phyloP scores from a whole-genome alignment of 148 eudicot species.

The Cornus suecica region DNA sequence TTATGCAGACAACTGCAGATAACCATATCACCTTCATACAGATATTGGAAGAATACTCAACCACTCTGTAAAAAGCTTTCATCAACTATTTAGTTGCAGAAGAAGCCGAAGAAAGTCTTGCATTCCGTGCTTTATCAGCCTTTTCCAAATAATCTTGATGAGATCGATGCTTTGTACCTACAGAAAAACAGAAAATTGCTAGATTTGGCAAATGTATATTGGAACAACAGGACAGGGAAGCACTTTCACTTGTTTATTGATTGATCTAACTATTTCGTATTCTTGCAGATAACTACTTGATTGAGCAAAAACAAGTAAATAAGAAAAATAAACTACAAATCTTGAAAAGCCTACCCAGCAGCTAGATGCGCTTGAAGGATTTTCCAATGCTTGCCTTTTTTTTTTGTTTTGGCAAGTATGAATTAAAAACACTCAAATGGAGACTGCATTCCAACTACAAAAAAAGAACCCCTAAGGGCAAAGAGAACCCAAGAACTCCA shows the following conservation, averaged over 20 bases:
- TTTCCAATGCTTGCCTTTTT: not conserved
- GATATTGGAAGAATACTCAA: not conserved
- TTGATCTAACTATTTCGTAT: not conserved
- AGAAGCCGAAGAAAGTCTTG: slow-evolving; percentile 49
- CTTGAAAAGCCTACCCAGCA: not conserved
- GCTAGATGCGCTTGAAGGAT: not conserved
- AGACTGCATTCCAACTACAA: too few relatives aligned
- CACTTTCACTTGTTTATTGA: not conserved
- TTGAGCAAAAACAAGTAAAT: too few relatives aligned
- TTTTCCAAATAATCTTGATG: slow-evolving; percentile 80
- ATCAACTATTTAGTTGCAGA: slow-evolving; percentile 20
- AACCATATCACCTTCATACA: not conserved
- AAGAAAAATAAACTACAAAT: too few relatives aligned
- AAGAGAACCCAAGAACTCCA: too few relatives aligned
- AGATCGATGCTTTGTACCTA: slow-evolving; percentile 65
- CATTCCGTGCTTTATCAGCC: slow-evolving; percentile 68
- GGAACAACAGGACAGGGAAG: not conserved
- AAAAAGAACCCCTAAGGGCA: too few relatives aligned
- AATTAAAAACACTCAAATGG: too few relatives aligned
- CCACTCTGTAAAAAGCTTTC: not conserved
- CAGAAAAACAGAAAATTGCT: slow-evolving; percentile 17
- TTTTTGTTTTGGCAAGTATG: too few relatives aligned
- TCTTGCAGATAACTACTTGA: too few relatives aligned
- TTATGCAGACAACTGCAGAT: not conserved
- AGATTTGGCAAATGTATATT: not conserved